Conservation (phyloP, 352 stramenopile species). For the Globisporangium takayamanum region DNA sequence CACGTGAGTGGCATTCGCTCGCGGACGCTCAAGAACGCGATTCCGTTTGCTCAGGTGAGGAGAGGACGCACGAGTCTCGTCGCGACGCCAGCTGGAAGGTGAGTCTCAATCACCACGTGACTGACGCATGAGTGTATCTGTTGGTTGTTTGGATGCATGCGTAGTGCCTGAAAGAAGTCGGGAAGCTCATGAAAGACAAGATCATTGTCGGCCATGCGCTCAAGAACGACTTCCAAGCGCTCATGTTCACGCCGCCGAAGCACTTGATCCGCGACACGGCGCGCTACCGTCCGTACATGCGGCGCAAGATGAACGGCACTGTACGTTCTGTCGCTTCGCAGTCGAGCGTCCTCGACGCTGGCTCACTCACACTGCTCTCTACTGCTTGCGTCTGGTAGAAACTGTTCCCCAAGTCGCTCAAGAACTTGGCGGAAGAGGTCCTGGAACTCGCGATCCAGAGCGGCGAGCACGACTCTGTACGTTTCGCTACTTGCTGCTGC, state of each 20-base stretch:
- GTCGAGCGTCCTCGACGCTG: background rate
- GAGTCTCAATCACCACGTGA: background rate
- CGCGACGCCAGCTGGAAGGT: background rate
- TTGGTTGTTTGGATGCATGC: background rate
- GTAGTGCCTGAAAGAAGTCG: slow-evolving; percentile 78
- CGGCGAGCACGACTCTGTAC: slow-evolving; percentile 85
- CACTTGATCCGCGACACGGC: slow-evolving; percentile 76
- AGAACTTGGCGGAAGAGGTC: slow-evolving; percentile 66
- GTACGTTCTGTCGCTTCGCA: slow-evolving; percentile 23
- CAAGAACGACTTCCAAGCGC: slow-evolving; percentile 82
- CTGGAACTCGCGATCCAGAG: slow-evolving; percentile 62
- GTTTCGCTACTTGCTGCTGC: slow-evolving; percentile 3
- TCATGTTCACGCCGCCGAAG: slow-evolving; percentile 83
- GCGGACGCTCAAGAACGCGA: slow-evolving; percentile 59
- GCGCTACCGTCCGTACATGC: slow-evolving; percentile 83
- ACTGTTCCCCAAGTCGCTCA: slow-evolving; percentile 80
- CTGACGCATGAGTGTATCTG: background rate
- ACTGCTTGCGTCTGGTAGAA: slow-evolving; percentile 35
- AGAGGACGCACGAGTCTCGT: background rate
- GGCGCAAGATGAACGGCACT: slow-evolving; percentile 77
- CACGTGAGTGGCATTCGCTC: slow-evolving; percentile 81
- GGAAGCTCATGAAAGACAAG: slow-evolving; percentile 74
- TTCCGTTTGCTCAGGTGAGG: slow-evolving; percentile 55
- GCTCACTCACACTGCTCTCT: background rate
- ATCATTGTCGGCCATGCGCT: slow-evolving; percentile 79